Evolutionary conservation across 2,329 filamentous ascomycete genomes (phyloP), one percentile per base, ranked within the genome.

Genomic region (Orbilia ellipsospora): DNA sequence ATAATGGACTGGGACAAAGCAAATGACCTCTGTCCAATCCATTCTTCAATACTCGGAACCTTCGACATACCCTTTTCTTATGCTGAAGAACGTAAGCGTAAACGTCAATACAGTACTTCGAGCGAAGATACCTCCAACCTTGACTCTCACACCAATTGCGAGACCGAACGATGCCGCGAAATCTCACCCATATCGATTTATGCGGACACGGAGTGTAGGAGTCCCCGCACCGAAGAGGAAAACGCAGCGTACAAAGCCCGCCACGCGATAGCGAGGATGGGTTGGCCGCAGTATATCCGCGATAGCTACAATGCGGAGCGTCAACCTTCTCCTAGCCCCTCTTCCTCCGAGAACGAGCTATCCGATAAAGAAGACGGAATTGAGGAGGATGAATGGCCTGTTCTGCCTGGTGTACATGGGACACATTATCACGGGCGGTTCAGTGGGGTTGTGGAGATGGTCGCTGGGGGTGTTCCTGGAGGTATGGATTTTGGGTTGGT

Each of bases 141-240:
- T 2, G 10, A 36, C 5, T 36, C 31, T 6, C 31, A 36, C 31
- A 6, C 6, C 1, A 10, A 36, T 6, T 36, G 31, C 10, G 31
- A 36, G 5, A 36, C 31, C 31, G 31, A 36, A 36, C 31, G 31
- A 10, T 36, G 31, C 10, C 31, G 31, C 31, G 31, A 36, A 4
- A 36, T 36, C 31, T 36, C 31, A 36, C 31, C 31, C 6, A 36
- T 36, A 4, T 69, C 66, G 6, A 48, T 69, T 26, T 69, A 62
- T 23, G 56, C 56, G 4, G 57, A 69, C 15, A 69, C 66, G 3
- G 57, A 62, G 5, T 69, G 66, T 40, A 31, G 66, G 2, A 56
- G 48, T 18, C 31, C 66, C 7, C 12, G 42, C 45, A 69, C 57
- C 4, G 48, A 56, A 23, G 44, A 56, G 3, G 31, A 62, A 23